A percentile compares a stretch with the other conserved stretches of the same genome.
Conservation (phyloP, 2,329 filamentous ascomycete species). For the Hymenoscyphus occultus region DNA sequence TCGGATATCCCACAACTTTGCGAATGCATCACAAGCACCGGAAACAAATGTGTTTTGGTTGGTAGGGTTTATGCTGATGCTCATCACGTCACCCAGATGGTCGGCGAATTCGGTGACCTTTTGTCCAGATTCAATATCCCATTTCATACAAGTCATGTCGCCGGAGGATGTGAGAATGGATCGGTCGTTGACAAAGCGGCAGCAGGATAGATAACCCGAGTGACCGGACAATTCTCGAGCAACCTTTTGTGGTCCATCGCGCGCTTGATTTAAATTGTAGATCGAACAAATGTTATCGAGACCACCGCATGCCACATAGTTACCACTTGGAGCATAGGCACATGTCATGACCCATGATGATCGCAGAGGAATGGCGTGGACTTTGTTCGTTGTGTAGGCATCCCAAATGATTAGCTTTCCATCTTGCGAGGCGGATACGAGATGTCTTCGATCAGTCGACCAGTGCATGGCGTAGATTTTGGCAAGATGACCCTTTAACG, state of each 20-base stretch:
- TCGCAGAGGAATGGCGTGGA: constrained; percentile 93
- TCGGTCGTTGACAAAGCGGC: constrained; percentile 97
- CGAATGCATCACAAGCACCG: constrained; percentile 97
- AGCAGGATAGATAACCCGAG: constrained; percentile 96
- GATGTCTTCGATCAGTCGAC: constrained; percentile 95
- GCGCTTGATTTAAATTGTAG: constrained; percentile 92
- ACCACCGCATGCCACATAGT: constrained; percentile 97
- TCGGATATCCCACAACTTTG: constrained; percentile 98
- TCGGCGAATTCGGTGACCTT: constrained; percentile 98
- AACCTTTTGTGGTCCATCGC: constrained; percentile 95
- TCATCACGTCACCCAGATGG: constrained; percentile 98
- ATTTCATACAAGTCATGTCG: constrained; percentile 99
- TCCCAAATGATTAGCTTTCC: constrained; percentile 99
- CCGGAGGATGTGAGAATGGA: constrained; percentile 97
- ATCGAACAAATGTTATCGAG: constrained; percentile 99
- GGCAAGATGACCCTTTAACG: constrained; percentile 93
- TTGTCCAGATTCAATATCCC: constrained; percentile 97
- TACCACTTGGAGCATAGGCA: constrained; percentile 96
- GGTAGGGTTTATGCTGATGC: constrained; percentile 97
- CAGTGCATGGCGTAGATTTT: constrained; percentile 99
- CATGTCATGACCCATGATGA: constrained; percentile 99
- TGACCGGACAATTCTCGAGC: constrained; percentile 94
- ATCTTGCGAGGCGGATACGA: constrained; percentile 97
- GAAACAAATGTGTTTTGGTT: constrained; percentile 99
- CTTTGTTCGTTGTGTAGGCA: constrained; percentile 99